A percentile compares a stretch with the other conserved stretches of the same genome.
These are phyloP conservation scores for Apodospora peruviana DNA, from an alignment of 495 filamentous ascomycete genomes.

Conservation along the genomic window DNA sequence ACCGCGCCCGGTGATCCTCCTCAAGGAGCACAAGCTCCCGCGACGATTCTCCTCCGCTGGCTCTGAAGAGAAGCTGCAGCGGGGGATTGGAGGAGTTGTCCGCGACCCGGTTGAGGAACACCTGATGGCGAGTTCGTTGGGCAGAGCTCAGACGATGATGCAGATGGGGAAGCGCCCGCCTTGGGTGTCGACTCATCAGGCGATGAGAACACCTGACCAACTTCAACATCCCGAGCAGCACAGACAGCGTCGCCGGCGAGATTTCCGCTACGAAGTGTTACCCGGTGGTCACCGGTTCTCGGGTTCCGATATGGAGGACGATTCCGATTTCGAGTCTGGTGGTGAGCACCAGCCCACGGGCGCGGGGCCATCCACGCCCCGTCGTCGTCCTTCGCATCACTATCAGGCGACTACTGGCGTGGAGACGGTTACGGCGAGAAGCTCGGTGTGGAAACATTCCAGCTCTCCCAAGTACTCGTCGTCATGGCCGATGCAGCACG, in stretches of 20 bases:
- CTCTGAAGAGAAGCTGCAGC: slow-evolving; percentile 11
- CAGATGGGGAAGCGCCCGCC: not conserved
- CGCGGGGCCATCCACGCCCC: too few relatives aligned
- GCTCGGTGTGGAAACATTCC: too few relatives aligned
- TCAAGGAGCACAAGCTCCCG: slow-evolving; percentile 23
- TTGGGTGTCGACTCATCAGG: not conserved
- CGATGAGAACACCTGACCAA: not conserved
- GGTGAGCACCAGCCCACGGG: not conserved
- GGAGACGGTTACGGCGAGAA: too few relatives aligned
- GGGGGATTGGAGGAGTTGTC: too few relatives aligned
- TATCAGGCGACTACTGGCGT: too few relatives aligned
- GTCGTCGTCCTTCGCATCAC: too few relatives aligned
- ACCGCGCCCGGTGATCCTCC: slow-evolving; percentile 13
- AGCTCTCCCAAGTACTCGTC: slow-evolving; percentile 12
- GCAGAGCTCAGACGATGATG: not conserved
- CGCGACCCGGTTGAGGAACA: not conserved
- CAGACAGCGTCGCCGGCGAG: not conserved
- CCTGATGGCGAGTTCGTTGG: not conserved
- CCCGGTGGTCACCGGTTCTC: not conserved
- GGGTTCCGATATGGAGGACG: not conserved
- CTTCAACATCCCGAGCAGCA: not conserved
- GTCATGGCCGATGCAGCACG: slow-evolving; percentile 15
- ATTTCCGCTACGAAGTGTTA: not conserved
- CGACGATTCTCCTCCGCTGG: slow-evolving; percentile 16
- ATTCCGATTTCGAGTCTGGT: slow-evolving; percentile 4